Evolutionary conservation across 225 moss, liverwort and hornwort species (phyloP).

Genomic region (Straminergon stramineum): DNA sequence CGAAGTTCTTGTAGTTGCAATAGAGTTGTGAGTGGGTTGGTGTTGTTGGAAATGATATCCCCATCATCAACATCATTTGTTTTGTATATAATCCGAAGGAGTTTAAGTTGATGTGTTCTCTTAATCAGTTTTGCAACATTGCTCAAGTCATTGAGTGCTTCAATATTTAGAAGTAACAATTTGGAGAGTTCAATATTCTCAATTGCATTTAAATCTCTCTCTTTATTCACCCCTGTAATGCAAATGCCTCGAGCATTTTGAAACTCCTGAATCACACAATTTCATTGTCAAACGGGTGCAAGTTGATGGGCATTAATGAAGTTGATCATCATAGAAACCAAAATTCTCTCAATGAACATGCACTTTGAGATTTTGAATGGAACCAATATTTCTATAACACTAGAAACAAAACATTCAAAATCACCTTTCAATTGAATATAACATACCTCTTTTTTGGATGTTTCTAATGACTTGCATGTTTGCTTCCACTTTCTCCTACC

Average conservation of each 20-base stretch:
- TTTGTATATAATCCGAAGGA: background rate
- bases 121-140: background rate
- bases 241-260: background rate
- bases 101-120: background rate
- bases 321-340: fast-evolving
- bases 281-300: background rate
- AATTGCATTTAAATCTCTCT: background rate
- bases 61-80: too few species aligned
- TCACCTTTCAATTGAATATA: background rate
- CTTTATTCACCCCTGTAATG: background rate
- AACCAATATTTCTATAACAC: background rate
- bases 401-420: background rate
- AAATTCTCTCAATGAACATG: background rate
- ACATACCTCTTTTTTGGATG: background rate
- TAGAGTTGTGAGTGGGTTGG: background rate
- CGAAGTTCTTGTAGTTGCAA: background rate
- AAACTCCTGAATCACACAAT: background rate
- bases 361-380: background rate
- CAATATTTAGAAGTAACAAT: background rate
- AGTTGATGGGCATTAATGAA: fast-evolving
- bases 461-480: background rate
- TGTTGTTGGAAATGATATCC: too few species aligned
- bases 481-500: background rate
- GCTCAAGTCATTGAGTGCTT: background rate
- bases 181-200: fast-evolving